These are phyloP conservation scores for Lactarius evosmus DNA, from an alignment of 768 basidiomycete genomes.

Conservation along the genomic window DNA sequence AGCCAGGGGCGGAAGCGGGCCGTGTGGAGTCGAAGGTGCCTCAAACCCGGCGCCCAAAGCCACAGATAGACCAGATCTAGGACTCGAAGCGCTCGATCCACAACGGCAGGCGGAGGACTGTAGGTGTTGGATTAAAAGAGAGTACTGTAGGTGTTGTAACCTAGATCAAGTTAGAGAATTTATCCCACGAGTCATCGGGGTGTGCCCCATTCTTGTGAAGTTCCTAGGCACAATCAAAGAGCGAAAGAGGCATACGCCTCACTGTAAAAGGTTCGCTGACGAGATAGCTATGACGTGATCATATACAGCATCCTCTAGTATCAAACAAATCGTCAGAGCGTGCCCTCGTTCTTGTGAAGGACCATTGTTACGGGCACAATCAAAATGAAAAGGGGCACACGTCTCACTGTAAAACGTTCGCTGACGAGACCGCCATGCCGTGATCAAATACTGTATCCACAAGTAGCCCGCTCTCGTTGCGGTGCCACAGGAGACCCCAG, in stretches of 20 bases:
- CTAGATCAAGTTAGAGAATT: too few relatives aligned
- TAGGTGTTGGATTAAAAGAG: not conserved
- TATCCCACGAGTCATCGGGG: not conserved
- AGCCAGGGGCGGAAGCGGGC: not conserved
- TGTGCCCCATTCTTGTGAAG: not conserved
- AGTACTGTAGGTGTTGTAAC: not conserved
- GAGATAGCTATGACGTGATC: conserved; percentile 3
- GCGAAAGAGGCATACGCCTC: not conserved
- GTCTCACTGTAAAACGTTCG: not conserved
- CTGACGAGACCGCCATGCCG: not conserved
- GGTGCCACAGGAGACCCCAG: not conserved
- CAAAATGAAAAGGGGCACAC: not conserved
- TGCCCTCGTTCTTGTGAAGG: not conserved
- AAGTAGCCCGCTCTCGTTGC: too few relatives aligned
- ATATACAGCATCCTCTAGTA: too few relatives aligned
- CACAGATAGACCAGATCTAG: not conserved
- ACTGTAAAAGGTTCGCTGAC: conserved; percentile 19
- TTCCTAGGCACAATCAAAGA: not conserved
- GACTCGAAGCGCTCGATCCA: not conserved
- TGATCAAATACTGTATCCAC: not conserved
- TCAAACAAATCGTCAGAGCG: not conserved
- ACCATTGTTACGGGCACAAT: not conserved
- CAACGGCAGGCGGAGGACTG: not conserved
- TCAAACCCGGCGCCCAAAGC: not conserved
- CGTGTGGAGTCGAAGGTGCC: conserved; percentile 2